A percentile compares a stretch with the other conserved stretches of the same genome.
These are phyloP conservation scores for Aspergillus tamarii DNA, from an alignment of 2,329 filamentous ascomycete genomes.

Conservation along the genomic window DNA sequence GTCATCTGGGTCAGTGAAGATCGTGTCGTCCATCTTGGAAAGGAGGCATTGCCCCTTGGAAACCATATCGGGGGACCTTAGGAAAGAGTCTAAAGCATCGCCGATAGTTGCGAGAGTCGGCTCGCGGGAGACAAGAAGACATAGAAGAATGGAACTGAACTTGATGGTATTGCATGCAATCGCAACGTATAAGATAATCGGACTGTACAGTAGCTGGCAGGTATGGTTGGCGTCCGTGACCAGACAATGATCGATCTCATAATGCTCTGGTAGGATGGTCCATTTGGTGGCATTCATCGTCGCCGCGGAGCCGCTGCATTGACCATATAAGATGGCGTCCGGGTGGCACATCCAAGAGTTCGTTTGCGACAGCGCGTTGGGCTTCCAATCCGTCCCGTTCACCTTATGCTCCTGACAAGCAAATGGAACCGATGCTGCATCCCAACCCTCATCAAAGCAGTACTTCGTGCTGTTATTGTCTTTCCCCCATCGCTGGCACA, in stretches of 20 bases:
- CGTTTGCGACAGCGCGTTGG: neutral
- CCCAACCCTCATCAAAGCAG: neutral
- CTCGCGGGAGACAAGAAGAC: neutral
- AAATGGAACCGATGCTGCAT: neutral
- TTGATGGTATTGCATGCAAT: conserved; percentile 11
- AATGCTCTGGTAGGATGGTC: neutral
- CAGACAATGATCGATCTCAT: conserved; percentile 1
- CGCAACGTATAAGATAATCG: conserved; percentile 2
- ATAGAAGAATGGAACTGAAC: conserved; percentile 9
- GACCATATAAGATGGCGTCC: neutral
- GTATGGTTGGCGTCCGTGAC: neutral
- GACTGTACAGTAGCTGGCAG: conserved; percentile 9
- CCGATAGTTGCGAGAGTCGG: conserved; percentile 30
- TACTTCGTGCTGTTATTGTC: neutral
- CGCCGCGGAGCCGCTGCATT: neutral
- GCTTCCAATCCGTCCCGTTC: neutral
- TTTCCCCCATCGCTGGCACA: neutral
- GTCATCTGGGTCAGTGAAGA: neutral
- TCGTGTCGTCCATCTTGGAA: neutral
- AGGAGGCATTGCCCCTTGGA: conserved; percentile 21
- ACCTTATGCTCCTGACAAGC: neutral
- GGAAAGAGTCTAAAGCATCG: conserved; percentile 43
- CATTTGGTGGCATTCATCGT: neutral
- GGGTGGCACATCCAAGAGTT: neutral
- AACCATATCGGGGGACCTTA: conserved; percentile 32